Percentiles rank a stretch among this genome's conserved stretches.
These are phyloP conservation scores for Candida sithepensis DNA, from an alignment of 805 yeast genomes.

Conservation along the genomic window DNA sequence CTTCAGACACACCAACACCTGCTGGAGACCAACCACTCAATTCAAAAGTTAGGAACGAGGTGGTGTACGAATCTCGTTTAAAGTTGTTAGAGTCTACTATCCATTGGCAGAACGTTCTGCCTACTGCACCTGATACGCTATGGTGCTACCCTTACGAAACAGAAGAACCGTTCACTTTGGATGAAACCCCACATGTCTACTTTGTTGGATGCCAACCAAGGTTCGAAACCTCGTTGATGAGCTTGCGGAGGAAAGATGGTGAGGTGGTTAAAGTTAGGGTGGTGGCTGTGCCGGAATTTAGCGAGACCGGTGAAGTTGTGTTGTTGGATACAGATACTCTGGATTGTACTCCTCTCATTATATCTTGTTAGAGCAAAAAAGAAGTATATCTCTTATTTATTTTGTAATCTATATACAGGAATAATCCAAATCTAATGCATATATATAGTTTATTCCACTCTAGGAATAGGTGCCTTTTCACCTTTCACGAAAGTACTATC, in stretches of 20 bases:
- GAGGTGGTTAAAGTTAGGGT: slow-evolving; percentile 39
- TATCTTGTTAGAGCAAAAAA: slow-evolving; percentile 17
- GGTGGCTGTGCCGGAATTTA: slow-evolving; percentile 69
- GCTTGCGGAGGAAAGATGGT: slow-evolving; percentile 33
- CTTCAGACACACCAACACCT: neutral
- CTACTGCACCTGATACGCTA: slow-evolving; percentile 95
- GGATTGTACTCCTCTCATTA: slow-evolving; percentile 47
- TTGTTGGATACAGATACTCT: slow-evolving; percentile 56
- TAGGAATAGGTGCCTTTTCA: slow-evolving; percentile 29
- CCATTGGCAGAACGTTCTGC: slow-evolving; percentile 82
- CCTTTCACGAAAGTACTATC: slow-evolving; percentile 36
- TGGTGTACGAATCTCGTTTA: slow-evolving; percentile 54
- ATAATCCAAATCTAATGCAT: neutral
- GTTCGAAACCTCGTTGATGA: slow-evolving; percentile 45
- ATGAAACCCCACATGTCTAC: slow-evolving; percentile 80
- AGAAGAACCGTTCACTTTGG: slow-evolving; percentile 76
- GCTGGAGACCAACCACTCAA: neutral
- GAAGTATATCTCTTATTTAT: no score
- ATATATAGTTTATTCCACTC: slow-evolving; percentile 14
- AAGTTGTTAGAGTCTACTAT: slow-evolving; percentile 65
- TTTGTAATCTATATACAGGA: neutral
- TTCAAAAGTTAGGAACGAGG: slow-evolving; percentile 19
- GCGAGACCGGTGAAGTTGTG: slow-evolving; percentile 60
- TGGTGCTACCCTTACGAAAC: slow-evolving; percentile 82
- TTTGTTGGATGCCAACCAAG: slow-evolving; percentile 79